Evolutionary conservation across 1,284 basidiomycete genomes (phyloP), one percentile per base, ranked within the genome.

Genomic region (Ustilago bromivora): DNA sequence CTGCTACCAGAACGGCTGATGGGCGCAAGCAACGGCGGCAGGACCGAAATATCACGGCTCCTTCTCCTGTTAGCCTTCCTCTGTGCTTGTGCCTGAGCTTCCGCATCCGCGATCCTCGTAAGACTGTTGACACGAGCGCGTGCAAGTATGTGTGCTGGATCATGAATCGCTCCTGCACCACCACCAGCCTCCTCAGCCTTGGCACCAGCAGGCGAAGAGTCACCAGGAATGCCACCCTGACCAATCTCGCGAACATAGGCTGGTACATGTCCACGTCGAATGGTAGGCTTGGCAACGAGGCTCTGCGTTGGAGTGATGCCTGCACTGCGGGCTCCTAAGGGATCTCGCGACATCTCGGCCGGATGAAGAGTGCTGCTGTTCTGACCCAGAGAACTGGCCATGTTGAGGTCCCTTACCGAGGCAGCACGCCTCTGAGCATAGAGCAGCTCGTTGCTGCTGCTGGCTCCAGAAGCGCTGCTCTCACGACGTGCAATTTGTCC

Each of bases 211-310:
- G 47, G 38, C 15, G 41, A 62, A 17, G 76, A 57, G 23, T 83
- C 82, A 38, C 80, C 82, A 4, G 80, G 80, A 28, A 82, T 83
- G 34, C 63, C 68, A 5, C 82, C 80, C 28, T 78, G 80, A 6
- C 80, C 80, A 40, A 82, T 76, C 74, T 82, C 82, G 38, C 66
- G 61, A 10, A 81, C 79, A 49, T 69, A 83, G 31, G 80, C 78
- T 17, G 82, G 82, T 2, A 83, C 79, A 38, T 67, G 66, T 6
- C 82, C 82, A 13, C 82, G 68, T n/a, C 71, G 76, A 13, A 72
- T 80, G 17, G 68, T 77, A 8, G 82, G 82, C 51, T 74, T 80
- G 49, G 77, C 69, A 0, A 81, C 66, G 17, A 78, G 66, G 32
- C 76, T 80, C 60, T 80, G 78, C 19, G 78, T 80, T 2, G 78